Conservation (phyloP, 176 grass and related monocot species). For the Eragrostis curvula region DNA sequence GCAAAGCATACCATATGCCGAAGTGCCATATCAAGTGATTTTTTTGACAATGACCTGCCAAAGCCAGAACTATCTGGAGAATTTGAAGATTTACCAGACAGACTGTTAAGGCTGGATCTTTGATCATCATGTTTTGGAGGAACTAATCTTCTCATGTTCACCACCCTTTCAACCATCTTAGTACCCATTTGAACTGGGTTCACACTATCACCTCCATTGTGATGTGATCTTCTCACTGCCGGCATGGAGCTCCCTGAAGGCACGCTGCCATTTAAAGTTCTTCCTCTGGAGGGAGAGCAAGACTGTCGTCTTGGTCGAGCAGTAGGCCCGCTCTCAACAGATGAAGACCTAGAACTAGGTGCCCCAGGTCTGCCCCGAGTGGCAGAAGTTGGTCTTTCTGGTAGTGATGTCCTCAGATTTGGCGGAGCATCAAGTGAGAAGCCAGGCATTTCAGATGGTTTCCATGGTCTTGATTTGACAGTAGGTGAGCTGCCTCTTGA, state of each 20-base stretch:
- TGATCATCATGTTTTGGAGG: conserved; percentile 87
- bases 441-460: conserved; percentile 88
- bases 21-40: conserved; percentile 97
- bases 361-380: conserved; percentile 88
- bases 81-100: conserved; percentile 69
- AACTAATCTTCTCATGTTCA: conserved; percentile 89
- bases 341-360: conserved; percentile 84
- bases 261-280: conserved; percentile 61
- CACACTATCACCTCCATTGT: conserved; percentile 55
- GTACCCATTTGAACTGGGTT: conserved; percentile 89
- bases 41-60: conserved; percentile 86
- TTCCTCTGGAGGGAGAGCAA: conserved; percentile 93
- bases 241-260: conserved; percentile 67
- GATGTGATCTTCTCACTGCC: conserved; percentile 73
- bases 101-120: conserved; percentile 56
- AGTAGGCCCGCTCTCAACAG: conserved; percentile 79
- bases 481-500: conserved; percentile 78
- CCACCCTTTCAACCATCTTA: conserved; percentile 97
- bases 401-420: conserved; percentile 82
- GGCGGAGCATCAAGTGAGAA: conserved; percentile 80
- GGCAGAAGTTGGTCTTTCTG: conserved; percentile 86
- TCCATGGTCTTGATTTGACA: conserved; percentile 87
- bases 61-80: conserved; percentile 89
- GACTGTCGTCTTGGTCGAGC: conserved; percentile 78
- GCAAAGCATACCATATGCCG: conserved; percentile 85